These are phyloP conservation scores for Dichotomopilus funicola DNA, from an alignment of 2,329 filamentous ascomycete genomes.

Conservation along the genomic window DNA sequence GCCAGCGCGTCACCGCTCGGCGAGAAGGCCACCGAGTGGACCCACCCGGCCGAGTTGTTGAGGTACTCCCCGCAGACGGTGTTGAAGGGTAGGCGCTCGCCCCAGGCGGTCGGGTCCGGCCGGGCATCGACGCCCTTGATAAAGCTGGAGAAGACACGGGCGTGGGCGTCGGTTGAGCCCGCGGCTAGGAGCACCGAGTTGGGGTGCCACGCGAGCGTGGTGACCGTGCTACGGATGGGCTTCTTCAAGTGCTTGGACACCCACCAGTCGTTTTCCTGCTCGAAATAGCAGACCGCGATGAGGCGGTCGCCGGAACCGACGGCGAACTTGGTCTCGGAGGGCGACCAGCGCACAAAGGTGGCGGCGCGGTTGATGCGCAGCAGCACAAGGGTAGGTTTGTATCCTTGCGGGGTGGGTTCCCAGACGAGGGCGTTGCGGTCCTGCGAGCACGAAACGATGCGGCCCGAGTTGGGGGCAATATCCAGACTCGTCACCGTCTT, in stretches of 20 bases:
- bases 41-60: slow-evolving; percentile 95
- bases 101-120: slow-evolving; percentile 85
- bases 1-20: slow-evolving; percentile 89
- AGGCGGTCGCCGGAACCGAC: slow-evolving; percentile 93
- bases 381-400: slow-evolving; percentile 94
- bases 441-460: slow-evolving; percentile 96
- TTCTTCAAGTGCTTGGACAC: slow-evolving; percentile 99
- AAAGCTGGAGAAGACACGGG: slow-evolving; percentile 88
- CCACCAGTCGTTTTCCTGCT: slow-evolving; percentile 99
- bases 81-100: slow-evolving; percentile 93
- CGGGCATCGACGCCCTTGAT: slow-evolving; percentile 89
- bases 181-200: slow-evolving; percentile 93
- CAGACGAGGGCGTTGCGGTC: slow-evolving; percentile 97
- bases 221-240: slow-evolving; percentile 95
- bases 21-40: slow-evolving; percentile 89
- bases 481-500: slow-evolving; percentile 96
- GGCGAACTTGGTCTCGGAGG: slow-evolving; percentile 93
- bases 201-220: slow-evolving; percentile 90
- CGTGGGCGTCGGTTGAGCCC: slow-evolving; percentile 95
- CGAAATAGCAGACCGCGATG: slow-evolving; percentile 97
- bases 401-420: slow-evolving; percentile 87
- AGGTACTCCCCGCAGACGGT: slow-evolving; percentile 95
- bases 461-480: slow-evolving; percentile 82
- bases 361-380: slow-evolving; percentile 95
- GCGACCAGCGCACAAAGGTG: slow-evolving; percentile 95